Base-by-base conservation (phyloP, 495 filamentous ascomycete genomes). In the Jackrogersella multiformis region DNA sequence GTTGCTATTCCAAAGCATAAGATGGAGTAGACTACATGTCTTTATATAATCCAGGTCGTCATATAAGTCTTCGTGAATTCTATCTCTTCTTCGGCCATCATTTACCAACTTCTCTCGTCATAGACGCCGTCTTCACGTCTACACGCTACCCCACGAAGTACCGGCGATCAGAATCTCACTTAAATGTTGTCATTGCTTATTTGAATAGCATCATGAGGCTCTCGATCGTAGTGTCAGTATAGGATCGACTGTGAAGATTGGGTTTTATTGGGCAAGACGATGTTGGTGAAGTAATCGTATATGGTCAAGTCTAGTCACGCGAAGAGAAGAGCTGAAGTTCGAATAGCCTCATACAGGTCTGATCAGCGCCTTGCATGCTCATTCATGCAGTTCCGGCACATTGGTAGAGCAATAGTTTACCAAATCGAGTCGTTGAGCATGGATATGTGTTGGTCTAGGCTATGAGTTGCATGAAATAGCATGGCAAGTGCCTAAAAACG, bases 161-260 rank as follows among this genome's bases (percentile, higher is more conserved):
- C 16, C 13, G 61, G 18, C 44, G 61, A 64, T 64, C 61, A 9
- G 28, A 64, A 64, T 64, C 32, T 46, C 26, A 46, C 35, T 24
- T 38, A 39, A 15, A 57, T 64, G 61, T 49, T 57, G 44, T 18
- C 52, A 64, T 64, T 15, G 7, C 10, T 16, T 32, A 10, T 24
- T 13, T 15, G 13, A 42, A 64, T 64, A 64, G 34, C 61, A 64
- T 42, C 52, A 64, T 26, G 32, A 38, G 15, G 32, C 30, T 16
- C 39, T 56, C 20, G 60, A 63, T 63, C 60, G 20, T 39, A 7
- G 20, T 52, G 30, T 34, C 32, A 48, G 51, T 16, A 20, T 15
- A 4, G 10, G 16, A 51, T 64, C 34, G 44, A 57, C 12, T n/a
- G 5, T 12, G 0, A 2, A 44, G 3, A 24, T 32, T 13, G 28